Percentiles rank a stretch among this genome's conserved stretches.
These are phyloP conservation scores for Amylocystis lapponica DNA, from an alignment of 768 basidiomycete species.

Conservation along the genomic window DNA sequence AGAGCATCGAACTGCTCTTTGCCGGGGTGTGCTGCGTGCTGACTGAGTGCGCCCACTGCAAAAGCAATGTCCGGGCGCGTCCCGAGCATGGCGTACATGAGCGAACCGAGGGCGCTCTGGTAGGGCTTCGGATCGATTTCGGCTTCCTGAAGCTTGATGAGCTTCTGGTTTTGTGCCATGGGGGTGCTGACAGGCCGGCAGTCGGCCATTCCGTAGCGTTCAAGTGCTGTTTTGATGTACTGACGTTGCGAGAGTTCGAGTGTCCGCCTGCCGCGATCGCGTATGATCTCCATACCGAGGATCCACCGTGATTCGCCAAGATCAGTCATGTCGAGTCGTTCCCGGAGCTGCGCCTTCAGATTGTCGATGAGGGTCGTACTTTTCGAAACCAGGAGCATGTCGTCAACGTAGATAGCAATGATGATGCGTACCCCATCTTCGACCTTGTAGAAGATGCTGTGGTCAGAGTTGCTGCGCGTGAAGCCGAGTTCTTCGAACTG, in stretches of 20 bases:
- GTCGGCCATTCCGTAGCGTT: constrained; percentile 15
- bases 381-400: constrained; percentile 3
- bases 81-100: constrained; percentile 24
- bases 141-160: constrained; percentile 5
- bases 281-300: constrained; percentile 15
- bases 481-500: constrained; percentile 17
- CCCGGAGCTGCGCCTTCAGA: constrained; percentile 4
- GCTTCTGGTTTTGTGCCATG: constrained; percentile 8
- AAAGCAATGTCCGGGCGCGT: constrained; percentile 32
- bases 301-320: constrained; percentile 9
- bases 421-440: neutral
- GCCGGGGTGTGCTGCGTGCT: constrained; percentile 26
- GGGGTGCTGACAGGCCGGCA: constrained; percentile 20
- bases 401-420: constrained; percentile 13
- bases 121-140: constrained; percentile 11
- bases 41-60: constrained; percentile 24
- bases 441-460: constrained; percentile 2
- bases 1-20: constrained; percentile 24
- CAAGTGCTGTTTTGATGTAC: constrained; percentile 20
- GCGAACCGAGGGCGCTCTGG: constrained; percentile 13
- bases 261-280: constrained; percentile 11
- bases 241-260: constrained; percentile 20
- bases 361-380: neutral
- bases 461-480: constrained; percentile 2
- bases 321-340: constrained; percentile 13